Base-by-base conservation (phyloP, 1,139 yeast species). In the Eremothecium sinecaudum region DNA sequence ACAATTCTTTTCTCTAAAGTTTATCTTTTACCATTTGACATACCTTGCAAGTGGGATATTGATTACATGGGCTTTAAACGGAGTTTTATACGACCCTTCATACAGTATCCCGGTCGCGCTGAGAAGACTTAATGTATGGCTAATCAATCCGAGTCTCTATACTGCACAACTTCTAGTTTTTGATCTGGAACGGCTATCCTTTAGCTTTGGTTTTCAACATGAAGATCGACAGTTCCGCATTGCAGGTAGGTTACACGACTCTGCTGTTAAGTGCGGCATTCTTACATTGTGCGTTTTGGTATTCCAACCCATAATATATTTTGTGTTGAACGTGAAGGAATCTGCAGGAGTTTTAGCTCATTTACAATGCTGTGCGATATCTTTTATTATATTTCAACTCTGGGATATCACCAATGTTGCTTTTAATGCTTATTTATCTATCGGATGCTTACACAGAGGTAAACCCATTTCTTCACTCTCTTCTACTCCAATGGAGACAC, bases 361-460 rank as follows among this genome's bases (percentile, higher is more conserved):
- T 18, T 11, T 48, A 5, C 44, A 47, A 25, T 28, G 44, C 31
- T 17, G 35, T 6, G 3, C 42, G 7, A 16, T 50, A 7, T 26
- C 48, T 1, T 44, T 47, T 34, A 27, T 40, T 18, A 38, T 43
- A 11, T 40, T 50, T 30, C 26, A 48, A 66, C 29, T 43, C 14
- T 80, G 86, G 81, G 86, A 79, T 45, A 40, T 73, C 8, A 59
- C 73, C 21, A 79, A 81, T 54, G 69, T 72, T 39, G 63, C 75
- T 2, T 86, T 75, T 51, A 66, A 73, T 43, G 78, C 84, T 3
- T 87, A 83, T 56, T 69, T 87, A 51, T 70, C 86, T 6, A 69
- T 82, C 41, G 95, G 96, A 0, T 90, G 97, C 45, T 58, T 80
- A 33, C 84, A 80, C 48, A 75, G 83, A 21, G 77, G 78, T 17